These are phyloP conservation scores for Suillus tomentosus DNA, from an alignment of 768 basidiomycete species.

Conservation along the genomic window DNA sequence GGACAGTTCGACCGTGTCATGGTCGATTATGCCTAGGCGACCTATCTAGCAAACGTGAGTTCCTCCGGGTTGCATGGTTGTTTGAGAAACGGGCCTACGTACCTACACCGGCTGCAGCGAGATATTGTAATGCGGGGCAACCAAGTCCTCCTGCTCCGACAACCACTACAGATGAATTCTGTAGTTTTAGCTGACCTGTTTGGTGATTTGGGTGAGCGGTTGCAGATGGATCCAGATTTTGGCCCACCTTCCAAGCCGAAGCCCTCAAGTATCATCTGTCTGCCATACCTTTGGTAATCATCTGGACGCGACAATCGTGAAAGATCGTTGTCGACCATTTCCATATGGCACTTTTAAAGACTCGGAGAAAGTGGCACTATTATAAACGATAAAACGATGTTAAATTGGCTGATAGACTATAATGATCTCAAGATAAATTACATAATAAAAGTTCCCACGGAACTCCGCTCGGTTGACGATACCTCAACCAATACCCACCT, in stretches of 20 bases:
- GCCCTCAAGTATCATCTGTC: conserved; percentile 93
- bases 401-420: too few species aligned
- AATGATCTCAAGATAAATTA: too few species aligned
- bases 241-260: conserved; percentile 79
- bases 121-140: conserved; percentile 93
- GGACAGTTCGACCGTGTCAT: conserved; percentile 83
- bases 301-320: conserved; percentile 43
- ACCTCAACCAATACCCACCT: too few species aligned
- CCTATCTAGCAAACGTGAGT: conserved; percentile 47
- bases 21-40: conserved; percentile 82
- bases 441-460: too few species aligned
- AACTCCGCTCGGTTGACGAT: too few species aligned
- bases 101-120: conserved; percentile 93
- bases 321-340: conserved; percentile 3
- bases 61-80: background rate
- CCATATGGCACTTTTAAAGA: background rate
- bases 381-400: too few species aligned
- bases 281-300: conserved; percentile 90
- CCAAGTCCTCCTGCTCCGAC: conserved; percentile 96
- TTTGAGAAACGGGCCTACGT: conserved; percentile 27
- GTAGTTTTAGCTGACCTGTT: conserved; percentile 83
- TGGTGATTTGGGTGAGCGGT: conserved; percentile 6
- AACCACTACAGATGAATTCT: conserved; percentile 74
- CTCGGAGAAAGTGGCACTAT: too few species aligned
- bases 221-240: background rate